Conservation (phyloP, 1,139 yeast species). For the Kurtzmaniella quercitrusa region DNA sequence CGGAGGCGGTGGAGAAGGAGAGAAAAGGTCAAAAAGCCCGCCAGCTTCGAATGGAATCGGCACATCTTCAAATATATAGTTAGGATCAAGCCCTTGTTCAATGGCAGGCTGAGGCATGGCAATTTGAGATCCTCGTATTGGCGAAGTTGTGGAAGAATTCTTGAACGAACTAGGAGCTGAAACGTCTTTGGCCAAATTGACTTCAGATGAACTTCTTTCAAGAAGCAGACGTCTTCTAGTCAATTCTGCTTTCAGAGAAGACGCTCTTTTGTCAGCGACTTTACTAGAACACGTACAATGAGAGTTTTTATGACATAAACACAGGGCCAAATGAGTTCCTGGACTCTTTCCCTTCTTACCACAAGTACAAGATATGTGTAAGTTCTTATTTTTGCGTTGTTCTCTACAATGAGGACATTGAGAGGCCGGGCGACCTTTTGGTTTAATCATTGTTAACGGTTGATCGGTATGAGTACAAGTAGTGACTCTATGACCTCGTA, state of each 20-base stretch:
- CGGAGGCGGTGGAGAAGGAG: conserved; percentile 10
- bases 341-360: conserved; percentile 52
- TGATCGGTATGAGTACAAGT: conserved; percentile 90
- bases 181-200: conserved; percentile 5
- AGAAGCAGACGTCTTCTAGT: conserved; percentile 5
- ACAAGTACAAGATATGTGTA: conserved; percentile 75
- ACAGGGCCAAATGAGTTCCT: conserved; percentile 43
- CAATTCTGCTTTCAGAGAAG: conserved; percentile 4
- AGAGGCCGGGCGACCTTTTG: conserved; percentile 92
- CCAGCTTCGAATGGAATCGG: conserved; percentile 26
- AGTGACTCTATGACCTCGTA: conserved; percentile 92
- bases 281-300: conserved; percentile 57
- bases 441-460: conserved; percentile 87
- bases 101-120: neutral
- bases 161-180: neutral
- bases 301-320: conserved; percentile 52
- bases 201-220: conserved; percentile 6
- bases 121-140: neutral
- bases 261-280: conserved; percentile 10
- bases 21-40: conserved; percentile 29
- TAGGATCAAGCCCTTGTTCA: conserved; percentile 9
- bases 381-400: conserved; percentile 62
- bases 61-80: conserved; percentile 32
- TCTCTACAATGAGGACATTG: conserved; percentile 89
- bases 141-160: neutral